Evolutionary conservation across 805 yeast species (phyloP).

Genomic region (Wickerhamiella nectarea): DNA sequence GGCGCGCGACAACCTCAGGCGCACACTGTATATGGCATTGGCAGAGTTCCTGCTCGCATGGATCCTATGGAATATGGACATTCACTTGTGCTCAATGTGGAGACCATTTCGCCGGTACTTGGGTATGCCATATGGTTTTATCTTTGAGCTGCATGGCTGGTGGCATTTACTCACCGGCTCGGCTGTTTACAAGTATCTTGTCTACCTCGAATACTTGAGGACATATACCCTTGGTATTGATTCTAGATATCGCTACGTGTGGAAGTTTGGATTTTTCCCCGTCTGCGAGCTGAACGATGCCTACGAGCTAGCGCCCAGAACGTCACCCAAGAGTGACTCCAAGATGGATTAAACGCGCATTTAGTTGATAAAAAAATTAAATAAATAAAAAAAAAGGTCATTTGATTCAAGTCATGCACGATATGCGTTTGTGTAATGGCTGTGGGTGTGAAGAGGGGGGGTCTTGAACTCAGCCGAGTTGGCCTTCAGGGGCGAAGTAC

Average conservation of each 20-base stretch:
- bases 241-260: conserved; percentile 40
- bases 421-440: too few species aligned
- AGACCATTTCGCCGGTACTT: conserved; percentile 43
- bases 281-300: conserved; percentile 11
- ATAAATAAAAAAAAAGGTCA: too few species aligned
- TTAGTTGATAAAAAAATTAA: too few species aligned
- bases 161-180: conserved; percentile 68
- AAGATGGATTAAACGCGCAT: neutral
- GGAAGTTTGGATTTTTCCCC: conserved; percentile 42
- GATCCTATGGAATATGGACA: conserved; percentile 79
- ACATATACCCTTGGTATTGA: conserved; percentile 48
- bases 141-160: conserved; percentile 93
- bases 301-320: neutral
- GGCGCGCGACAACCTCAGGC: conserved; percentile 38
- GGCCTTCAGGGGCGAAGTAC: too few species aligned
- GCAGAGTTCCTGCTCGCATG: conserved; percentile 59
- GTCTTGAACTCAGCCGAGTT: too few species aligned
- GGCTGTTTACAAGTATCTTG: conserved; percentile 76
- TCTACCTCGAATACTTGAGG: conserved; percentile 63
- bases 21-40: conserved; percentile 47
- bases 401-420: too few species aligned
- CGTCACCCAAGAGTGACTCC: neutral
- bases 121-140: conserved; percentile 75
- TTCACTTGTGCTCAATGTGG: conserved; percentile 55
- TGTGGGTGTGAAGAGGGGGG: too few species aligned